Evolutionary conservation across 2,329 filamentous ascomycete genomes (phyloP), one percentile per base, ranked within the genome.

Genomic region (Aspergillus sp.): DNA sequence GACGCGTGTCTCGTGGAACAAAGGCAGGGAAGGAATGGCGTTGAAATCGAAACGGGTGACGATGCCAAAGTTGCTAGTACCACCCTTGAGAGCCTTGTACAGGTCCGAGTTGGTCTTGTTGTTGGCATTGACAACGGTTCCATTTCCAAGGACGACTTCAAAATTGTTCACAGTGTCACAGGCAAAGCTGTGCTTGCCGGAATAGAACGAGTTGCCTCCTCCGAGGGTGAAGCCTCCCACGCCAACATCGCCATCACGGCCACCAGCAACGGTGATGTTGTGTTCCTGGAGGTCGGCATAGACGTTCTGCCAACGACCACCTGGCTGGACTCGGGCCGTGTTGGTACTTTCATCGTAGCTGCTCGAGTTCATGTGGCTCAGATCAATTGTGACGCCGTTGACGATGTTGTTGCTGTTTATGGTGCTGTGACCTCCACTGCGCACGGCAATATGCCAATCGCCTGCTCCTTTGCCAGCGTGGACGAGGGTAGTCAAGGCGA

Each of bases 61-160:
- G 33, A 34, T 51, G 36, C 76, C 78, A 47, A 75, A 79, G 54
- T 78, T 80, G 59, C 72, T 77, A 11, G 73, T 72, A 10, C 79
- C 78, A 7, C 78, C 79, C 43, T 74, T 73, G 4, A 82, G 67
- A 0, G 73, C 76, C 49, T 65, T 67, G 59, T 67, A 81, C 6
- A 83, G 64, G 44, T 81, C 77, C 0, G 67, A 46, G 46, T 81
- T 62, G 7, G 62, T 55, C 0, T 53, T 54, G 5, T 56, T 52
- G 11, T 68, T 74, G 2, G 72, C 76, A 4, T 68, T 71, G 33
- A 76, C 60, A 34, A 79, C 67, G 5, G 62, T 57, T 6, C 76
- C 73, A 47, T 74, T 68, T 10, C 74, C 70, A 1, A 80, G 66
- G 4, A 82, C 77, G 33, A 82, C 65, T 51, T 79, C 71, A 46